Evolutionary conservation across 495 filamentous ascomycete genomes (phyloP).

Genomic region (Elaphomyces granulatus): DNA sequence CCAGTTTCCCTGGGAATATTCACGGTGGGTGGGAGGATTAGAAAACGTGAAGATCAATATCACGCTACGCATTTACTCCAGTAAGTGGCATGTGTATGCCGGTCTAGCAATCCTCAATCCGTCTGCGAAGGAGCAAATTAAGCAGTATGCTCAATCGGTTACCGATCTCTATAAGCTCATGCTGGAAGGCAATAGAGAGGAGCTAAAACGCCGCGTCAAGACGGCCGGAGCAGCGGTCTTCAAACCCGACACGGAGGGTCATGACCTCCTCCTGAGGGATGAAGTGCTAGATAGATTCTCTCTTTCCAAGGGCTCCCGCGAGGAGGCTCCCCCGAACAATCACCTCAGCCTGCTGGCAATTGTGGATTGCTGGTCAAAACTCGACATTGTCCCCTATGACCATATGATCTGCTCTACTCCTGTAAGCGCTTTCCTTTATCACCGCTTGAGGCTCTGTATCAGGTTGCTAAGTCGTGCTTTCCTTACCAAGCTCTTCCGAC

Average conservation of each 20-base stretch:
- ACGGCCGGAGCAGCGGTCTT: constrained; percentile 73
- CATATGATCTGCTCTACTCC: constrained; percentile 99
- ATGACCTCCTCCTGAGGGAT: constrained; percentile 61
- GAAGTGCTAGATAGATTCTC: constrained; percentile 80
- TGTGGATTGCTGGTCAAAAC: constrained; percentile 93
- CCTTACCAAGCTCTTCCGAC: constrained; percentile 58
- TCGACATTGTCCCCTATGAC: constrained; percentile 90
- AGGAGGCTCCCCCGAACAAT: constrained; percentile 65
- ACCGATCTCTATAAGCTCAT: constrained; percentile 95
- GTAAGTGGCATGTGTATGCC: constrained; percentile 99
- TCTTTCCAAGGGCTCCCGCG: constrained; percentile 46
- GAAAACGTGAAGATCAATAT: constrained; percentile 99
- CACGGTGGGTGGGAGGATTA: constrained; percentile 87
- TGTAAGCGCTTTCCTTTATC: constrained; percentile 24
- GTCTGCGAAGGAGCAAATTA: constrained; percentile 76
- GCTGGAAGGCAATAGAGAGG: constrained; percentile 65
- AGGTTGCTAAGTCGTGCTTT: constrained; percentile 8
- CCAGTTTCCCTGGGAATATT: constrained; percentile 91
- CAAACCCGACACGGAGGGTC: constrained; percentile 34
- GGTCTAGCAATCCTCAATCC: constrained; percentile 95
- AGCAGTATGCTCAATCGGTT: constrained; percentile 81
- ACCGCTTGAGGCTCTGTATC: neutral
- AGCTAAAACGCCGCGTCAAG: constrained; percentile 68
- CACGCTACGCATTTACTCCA: constrained; percentile 89
- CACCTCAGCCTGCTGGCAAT: constrained; percentile 92